These are phyloP conservation scores for Chenopodium quinoa DNA, from an alignment of 148 eudicot genomes.

Conservation along the genomic window DNA sequence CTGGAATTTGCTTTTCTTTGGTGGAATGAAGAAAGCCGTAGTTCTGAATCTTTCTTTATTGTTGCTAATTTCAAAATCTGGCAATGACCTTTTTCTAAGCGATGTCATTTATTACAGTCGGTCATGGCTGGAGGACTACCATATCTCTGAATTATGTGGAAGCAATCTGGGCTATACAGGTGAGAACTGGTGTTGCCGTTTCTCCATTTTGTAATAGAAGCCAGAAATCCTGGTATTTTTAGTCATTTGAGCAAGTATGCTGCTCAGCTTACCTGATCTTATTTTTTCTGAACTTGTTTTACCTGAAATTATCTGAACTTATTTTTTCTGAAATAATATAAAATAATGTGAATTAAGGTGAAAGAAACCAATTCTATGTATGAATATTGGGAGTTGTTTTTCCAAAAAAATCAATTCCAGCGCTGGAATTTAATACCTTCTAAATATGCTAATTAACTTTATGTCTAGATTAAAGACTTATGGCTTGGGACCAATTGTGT, in stretches of 20 bases:
- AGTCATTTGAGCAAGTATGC: neutral
- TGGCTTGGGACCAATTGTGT: too few species aligned
- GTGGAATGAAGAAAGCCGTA: neutral
- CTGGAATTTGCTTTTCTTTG: neutral
- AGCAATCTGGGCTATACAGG: conserved; percentile 75
- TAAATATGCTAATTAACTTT: too few species aligned
- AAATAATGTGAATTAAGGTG: too few species aligned
- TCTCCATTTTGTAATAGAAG: neutral
- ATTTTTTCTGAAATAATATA: too few species aligned
- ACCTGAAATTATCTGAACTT: too few species aligned
- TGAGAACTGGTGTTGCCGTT: conserved; percentile 20
- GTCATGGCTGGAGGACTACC: conserved; percentile 60
- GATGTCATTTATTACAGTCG: conserved; percentile 42
- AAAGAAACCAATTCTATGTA: too few species aligned
- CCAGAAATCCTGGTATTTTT: neutral
- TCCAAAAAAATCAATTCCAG: neutral
- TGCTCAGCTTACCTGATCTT: neutral
- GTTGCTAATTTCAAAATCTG: neutral
- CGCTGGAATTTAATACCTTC: too few species aligned
- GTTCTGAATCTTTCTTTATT: neutral
- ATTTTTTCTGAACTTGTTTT: too few species aligned
- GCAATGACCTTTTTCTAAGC: conserved; percentile 12
- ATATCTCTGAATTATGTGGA: conserved; percentile 48
- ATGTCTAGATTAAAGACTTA: too few species aligned
- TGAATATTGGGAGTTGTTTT: neutral